Conservation (phyloP, 2,329 filamentous ascomycete species). For the Arthrobotrys conoides region DNA sequence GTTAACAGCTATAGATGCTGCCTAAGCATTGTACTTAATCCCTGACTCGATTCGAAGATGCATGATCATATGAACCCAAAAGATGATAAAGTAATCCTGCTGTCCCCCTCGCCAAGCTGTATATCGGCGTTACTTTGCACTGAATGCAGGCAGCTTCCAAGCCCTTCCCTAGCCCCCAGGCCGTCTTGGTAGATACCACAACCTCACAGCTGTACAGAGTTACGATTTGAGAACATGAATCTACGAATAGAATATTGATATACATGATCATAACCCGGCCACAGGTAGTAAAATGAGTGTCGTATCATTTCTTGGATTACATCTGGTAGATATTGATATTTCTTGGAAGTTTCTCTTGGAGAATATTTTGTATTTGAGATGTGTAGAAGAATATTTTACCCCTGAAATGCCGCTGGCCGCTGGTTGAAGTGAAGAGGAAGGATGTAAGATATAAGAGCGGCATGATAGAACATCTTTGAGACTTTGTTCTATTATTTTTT, state of each 20-base stretch:
- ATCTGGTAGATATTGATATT: conserved; percentile 27
- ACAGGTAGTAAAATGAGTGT: neutral
- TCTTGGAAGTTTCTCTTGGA: conserved; percentile 40
- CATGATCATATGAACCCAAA: neutral
- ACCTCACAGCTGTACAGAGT: neutral
- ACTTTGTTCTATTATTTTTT: neutral
- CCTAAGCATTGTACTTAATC: neutral
- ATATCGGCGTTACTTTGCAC: conserved; percentile 31
- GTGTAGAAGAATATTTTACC: neutral
- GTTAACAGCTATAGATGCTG: neutral
- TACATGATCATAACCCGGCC: neutral
- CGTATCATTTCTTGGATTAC: conserved; percentile 51
- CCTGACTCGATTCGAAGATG: neutral
- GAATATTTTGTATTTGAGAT: conserved; percentile 5
- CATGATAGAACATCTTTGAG: neutral
- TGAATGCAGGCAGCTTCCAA: conserved; percentile 35
- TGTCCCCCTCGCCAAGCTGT: conserved; percentile 26
- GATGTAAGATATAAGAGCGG: conserved; percentile 7
- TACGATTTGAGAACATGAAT: conserved; percentile 2
- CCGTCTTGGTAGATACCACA: conserved; percentile 31
- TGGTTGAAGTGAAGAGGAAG: neutral
- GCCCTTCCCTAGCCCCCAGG: neutral
- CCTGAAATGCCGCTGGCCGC: conserved; percentile 5
- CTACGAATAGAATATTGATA: neutral
- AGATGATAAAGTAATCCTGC: neutral